Evolutionary conservation across 805 yeast species (phyloP).

Genomic region (Candida pseudoglaebosa): DNA sequence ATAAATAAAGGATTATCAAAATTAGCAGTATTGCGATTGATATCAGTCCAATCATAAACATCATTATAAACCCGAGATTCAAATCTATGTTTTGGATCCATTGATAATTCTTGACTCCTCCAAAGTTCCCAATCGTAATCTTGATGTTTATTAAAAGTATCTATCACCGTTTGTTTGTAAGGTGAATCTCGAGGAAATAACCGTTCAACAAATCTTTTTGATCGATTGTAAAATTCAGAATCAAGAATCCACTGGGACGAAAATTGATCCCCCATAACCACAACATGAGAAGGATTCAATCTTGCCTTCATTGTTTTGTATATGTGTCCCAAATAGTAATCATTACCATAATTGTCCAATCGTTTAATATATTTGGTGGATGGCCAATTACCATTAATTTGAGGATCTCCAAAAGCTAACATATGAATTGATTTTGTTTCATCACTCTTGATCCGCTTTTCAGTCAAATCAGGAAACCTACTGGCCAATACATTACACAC

Average conservation of each 20-base stretch:
- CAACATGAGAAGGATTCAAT: slow-evolving; percentile 72
- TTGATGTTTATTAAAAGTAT: slow-evolving; percentile 46
- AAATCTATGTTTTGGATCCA: slow-evolving; percentile 34
- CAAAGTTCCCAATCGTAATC: slow-evolving; percentile 53
- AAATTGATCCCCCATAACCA: slow-evolving; percentile 88
- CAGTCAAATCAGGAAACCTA: slow-evolving; percentile 17
- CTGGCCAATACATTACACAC: slow-evolving; percentile 13
- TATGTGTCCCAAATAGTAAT: slow-evolving; percentile 82
- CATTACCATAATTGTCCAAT: slow-evolving; percentile 87
- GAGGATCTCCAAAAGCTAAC: slow-evolving; percentile 93
- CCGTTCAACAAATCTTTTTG: slow-evolving; percentile 68
- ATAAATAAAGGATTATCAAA: slow-evolving; percentile 63
- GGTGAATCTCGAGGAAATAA: slow-evolving; percentile 56
- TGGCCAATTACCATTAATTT: slow-evolving; percentile 85
- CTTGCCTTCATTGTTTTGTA: slow-evolving; percentile 60
- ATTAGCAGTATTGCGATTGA: slow-evolving; percentile 24
- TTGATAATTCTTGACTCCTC: slow-evolving; percentile 36
- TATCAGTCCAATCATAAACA: slow-evolving; percentile 63
- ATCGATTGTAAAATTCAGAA: slow-evolving; percentile 78
- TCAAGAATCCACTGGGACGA: slow-evolving; percentile 95
- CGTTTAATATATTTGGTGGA: slow-evolving; percentile 66
- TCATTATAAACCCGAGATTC: slow-evolving; percentile 44
- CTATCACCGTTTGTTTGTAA: slow-evolving; percentile 47
- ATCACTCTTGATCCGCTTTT: slow-evolving; percentile 4
- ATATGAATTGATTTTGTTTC: slow-evolving; percentile 51